Percentiles rank a stretch among this genome's conserved stretches.
Conservation (phyloP, 441 rosid species). For the Breynia disticha region DNA sequence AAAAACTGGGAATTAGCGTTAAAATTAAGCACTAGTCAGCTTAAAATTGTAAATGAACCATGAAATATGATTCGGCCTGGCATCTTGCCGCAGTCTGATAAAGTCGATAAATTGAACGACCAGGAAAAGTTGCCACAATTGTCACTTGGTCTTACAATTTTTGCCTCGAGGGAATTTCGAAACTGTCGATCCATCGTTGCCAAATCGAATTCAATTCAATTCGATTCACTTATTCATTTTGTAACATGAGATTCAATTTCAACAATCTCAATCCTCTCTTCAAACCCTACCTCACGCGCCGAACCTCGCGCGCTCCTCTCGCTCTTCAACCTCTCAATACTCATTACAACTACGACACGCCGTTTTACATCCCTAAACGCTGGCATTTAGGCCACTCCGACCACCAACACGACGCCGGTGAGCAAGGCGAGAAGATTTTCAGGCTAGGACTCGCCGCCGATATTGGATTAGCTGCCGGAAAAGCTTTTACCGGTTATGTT, state of each 20-base stretch:
- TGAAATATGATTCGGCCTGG: too few relatives aligned
- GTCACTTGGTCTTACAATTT: too few relatives aligned
- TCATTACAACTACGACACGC: slow-evolving; percentile 9
- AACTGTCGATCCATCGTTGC: too few relatives aligned
- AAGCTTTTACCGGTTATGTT: slow-evolving; percentile 52
- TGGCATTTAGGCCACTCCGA: slow-evolving; percentile 55
- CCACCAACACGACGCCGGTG: slow-evolving; percentile 19
- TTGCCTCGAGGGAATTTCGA: too few relatives aligned
- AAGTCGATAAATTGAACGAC: too few relatives aligned
- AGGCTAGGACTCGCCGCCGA: slow-evolving; percentile 69
- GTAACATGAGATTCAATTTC: slow-evolving; percentile 48
- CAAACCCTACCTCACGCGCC: slow-evolving; percentile 26
- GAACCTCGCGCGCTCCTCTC: background rate
- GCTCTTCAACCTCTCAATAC: slow-evolving; percentile 18
- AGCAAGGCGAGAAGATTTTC: slow-evolving; percentile 62
- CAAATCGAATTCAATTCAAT: too few relatives aligned
- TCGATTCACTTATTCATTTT: too few relatives aligned
- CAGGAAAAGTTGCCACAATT: too few relatives aligned
- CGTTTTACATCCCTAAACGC: slow-evolving; percentile 36
- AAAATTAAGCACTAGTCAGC: too few relatives aligned
- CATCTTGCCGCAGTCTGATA: too few relatives aligned
- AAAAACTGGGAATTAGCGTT: too few relatives aligned
- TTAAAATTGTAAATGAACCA: too few relatives aligned
- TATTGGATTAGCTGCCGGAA: slow-evolving; percentile 42
- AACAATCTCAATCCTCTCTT: slow-evolving; percentile 23